Evolutionary conservation across 2,329 filamentous ascomycete genomes (phyloP).

Genomic region (Fragosphaeria purpurea): DNA sequence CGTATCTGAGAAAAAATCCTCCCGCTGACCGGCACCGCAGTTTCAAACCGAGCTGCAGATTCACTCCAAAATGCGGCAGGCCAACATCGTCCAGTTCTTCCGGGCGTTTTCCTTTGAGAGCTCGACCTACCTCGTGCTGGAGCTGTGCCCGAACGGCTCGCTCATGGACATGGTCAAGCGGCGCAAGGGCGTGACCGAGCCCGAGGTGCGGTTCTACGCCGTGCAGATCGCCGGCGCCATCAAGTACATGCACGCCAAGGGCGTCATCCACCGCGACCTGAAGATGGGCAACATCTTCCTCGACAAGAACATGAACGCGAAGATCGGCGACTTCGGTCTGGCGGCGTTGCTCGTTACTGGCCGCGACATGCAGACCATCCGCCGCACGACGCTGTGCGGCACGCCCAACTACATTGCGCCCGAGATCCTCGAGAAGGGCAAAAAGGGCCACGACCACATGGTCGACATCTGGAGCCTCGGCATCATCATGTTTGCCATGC

Average conservation of each 20-base stretch:
- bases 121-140: constrained; percentile 87
- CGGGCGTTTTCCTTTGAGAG: constrained; percentile 84
- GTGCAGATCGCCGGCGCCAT: constrained; percentile 94
- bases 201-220: constrained; percentile 87
- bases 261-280: constrained; percentile 91
- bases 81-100: constrained; percentile 91
- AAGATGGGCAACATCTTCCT: constrained; percentile 99
- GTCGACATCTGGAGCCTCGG: constrained; percentile 98
- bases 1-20: too few relatives aligned
- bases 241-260: constrained; percentile 93
- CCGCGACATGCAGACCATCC: constrained; percentile 73
- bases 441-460: constrained; percentile 92
- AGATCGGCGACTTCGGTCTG: constrained; percentile 94
- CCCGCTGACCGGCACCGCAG: constrained; percentile 22
- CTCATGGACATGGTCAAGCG: constrained; percentile 97
- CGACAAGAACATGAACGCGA: constrained; percentile 91
- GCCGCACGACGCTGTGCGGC: constrained; percentile 87
- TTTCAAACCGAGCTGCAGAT: constrained; percentile 86
- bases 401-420: constrained; percentile 98
- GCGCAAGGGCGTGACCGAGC: constrained; percentile 79
- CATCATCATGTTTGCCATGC: constrained; percentile 97
- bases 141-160: constrained; percentile 90
- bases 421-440: constrained; percentile 88
- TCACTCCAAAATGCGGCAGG: constrained; percentile 93
- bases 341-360: constrained; percentile 86